These are phyloP conservation scores for Termitomyces sp. DNA, from an alignment of 768 basidiomycete species.

Conservation along the genomic window DNA sequence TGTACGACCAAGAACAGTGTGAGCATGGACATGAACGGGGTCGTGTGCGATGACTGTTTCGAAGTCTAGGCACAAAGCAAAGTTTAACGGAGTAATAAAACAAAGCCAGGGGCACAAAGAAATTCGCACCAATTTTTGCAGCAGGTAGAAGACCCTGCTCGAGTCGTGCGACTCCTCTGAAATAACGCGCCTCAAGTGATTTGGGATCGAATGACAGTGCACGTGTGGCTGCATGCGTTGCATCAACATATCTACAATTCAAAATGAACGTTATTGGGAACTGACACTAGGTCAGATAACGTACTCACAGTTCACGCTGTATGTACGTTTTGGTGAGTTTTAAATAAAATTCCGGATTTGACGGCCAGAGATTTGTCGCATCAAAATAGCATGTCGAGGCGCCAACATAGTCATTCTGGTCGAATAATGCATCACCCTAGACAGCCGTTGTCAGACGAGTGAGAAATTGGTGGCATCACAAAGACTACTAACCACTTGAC, in stretches of 20 bases:
- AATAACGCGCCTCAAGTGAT: slow-evolving; percentile 16
- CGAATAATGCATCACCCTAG: slow-evolving; percentile 32
- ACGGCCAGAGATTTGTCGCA: slow-evolving; percentile 22
- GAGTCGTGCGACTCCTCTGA: slow-evolving; percentile 17
- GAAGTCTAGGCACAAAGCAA: slow-evolving; percentile 25
- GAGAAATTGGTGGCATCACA: neutral
- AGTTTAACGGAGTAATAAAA: neutral
- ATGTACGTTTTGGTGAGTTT: slow-evolving; percentile 16
- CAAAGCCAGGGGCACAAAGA: neutral
- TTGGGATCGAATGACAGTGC: slow-evolving; percentile 21
- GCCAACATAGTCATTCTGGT: slow-evolving; percentile 26
- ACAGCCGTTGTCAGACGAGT: neutral
- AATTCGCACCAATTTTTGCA: slow-evolving; percentile 24
- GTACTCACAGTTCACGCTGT: slow-evolving; percentile 14
- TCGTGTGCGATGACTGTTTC: slow-evolving; percentile 30
- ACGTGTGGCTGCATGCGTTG: slow-evolving; percentile 19
- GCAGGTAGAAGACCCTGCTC: slow-evolving; percentile 19
- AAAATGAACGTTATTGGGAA: neutral
- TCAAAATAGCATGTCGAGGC: slow-evolving; percentile 31
- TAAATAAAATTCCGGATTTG: slow-evolving; percentile 16
- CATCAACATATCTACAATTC: slow-evolving; percentile 13
- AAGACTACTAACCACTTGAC: slow-evolving; percentile 11
- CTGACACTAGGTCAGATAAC: neutral
- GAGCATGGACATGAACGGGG: slow-evolving; percentile 23
- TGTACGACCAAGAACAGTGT: slow-evolving; percentile 21